Evolutionary conservation across 2,329 filamentous ascomycete species (phyloP).

Genomic region (Shiraia sp.): DNA sequence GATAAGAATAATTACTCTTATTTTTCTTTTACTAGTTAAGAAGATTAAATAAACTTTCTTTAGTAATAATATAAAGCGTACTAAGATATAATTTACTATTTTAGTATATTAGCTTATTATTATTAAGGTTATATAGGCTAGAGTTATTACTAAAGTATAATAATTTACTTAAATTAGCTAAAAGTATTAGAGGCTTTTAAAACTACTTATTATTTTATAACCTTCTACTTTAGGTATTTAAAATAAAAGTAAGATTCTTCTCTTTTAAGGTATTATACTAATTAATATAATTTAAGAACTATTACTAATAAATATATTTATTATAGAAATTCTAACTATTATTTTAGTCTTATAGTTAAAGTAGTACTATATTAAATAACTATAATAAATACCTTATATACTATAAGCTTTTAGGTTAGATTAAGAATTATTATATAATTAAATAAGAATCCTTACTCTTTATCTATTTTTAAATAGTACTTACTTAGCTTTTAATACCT

Average conservation of each 20-base stretch:
- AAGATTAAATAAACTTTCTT: neutral
- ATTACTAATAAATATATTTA: neutral
- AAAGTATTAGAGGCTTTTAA: neutral
- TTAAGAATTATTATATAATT: constrained; percentile 1
- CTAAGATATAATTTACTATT: neutral
- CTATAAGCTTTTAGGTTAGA: constrained; percentile 1
- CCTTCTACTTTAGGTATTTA: neutral
- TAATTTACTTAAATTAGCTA: neutral
- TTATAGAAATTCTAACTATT: neutral
- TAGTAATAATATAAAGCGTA: neutral
- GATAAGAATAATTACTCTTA: neutral
- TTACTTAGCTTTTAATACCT: constrained; percentile 3
- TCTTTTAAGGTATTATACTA: neutral
- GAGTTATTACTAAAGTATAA: neutral
- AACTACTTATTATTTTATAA: neutral
- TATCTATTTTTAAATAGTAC: constrained; percentile 3
- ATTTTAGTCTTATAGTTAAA: neutral
- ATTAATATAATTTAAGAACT: neutral
- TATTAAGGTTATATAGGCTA: neutral
- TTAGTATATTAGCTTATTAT: neutral
- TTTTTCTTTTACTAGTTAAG: neutral
- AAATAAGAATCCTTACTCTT: constrained; percentile 2
- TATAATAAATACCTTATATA: constrained; percentile 6
- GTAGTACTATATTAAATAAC: neutral
- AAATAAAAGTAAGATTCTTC: neutral